Percentiles rank a stretch among this genome's conserved stretches.
phyloP scores from a whole-genome alignment of 129 eudicot species.

The Flaveria brownii region DNA sequence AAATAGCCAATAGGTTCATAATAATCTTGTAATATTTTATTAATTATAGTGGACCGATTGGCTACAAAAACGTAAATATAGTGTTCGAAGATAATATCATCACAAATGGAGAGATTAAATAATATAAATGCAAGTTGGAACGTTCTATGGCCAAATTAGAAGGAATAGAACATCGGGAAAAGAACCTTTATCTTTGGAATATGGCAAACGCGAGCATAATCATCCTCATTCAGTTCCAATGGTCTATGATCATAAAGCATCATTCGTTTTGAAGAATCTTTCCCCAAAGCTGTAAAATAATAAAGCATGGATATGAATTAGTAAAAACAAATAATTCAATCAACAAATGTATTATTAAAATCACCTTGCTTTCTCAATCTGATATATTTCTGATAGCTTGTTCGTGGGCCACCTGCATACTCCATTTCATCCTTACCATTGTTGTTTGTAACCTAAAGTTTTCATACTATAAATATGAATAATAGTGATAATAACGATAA shows the following conservation, averaged over 20 bases:
- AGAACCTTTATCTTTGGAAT: constrained; percentile 57
- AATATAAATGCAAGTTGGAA: neutral
- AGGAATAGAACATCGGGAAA: neutral
- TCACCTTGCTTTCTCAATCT: constrained; percentile 58
- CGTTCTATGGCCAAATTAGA: neutral
- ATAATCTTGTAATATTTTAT: neutral
- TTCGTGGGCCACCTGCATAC: constrained; percentile 43
- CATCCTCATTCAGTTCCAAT: constrained; percentile 51
- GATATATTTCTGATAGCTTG: constrained; percentile 53
- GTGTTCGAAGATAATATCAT: neutral
- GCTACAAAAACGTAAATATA: neutral
- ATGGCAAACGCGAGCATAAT: constrained; percentile 51
- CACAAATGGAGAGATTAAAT: neutral
- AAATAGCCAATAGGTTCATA: neutral
- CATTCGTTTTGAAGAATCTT: constrained; percentile 25
- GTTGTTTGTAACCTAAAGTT: constrained; percentile 50
- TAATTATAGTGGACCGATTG: neutral
- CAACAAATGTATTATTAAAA: neutral
- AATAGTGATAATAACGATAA: neutral
- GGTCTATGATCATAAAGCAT: constrained; percentile 62
- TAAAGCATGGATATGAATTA: neutral
- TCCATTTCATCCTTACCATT: constrained; percentile 54
- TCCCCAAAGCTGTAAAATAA: constrained; percentile 19
- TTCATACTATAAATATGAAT: neutral
- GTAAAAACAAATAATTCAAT: neutral